Base-by-base conservation (phyloP, 176 grass and related monocot genomes). In the Thalia dealbata region DNA sequence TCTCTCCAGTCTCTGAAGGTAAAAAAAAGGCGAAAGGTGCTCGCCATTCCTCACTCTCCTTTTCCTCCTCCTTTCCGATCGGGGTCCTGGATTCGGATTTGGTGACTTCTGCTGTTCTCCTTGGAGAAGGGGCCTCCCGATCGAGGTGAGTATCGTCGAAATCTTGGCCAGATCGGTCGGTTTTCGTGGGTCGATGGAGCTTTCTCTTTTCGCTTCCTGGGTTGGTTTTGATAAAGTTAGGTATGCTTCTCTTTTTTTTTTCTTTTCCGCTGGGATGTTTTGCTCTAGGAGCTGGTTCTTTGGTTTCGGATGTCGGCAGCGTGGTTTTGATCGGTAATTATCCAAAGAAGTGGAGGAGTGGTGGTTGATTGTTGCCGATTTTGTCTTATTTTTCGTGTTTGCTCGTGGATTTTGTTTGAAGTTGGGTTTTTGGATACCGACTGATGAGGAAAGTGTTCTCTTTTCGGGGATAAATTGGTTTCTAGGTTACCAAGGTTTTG, bases 71-170 rank as follows among this genome's bases (percentile, higher is more conserved):
- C 51, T 18, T 54, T 14, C 10, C 18, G 15, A 18, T 15, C n/a
- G 58, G n/a, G 58, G 22, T 61, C 4, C 58, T 61, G 58, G 22
- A 10, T 61, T 25, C 58, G n/a, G 21, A 21, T 61, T 61, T 24
- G 58, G 58, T 61, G 5, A 10, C 58, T 8, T 4, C 32, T 38
- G 32, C 4, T 38, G 32, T 61, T 61, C 26, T 24, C 22, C 23
- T 13, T 7, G 21, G 51, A 10, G 51, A 15, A 54, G 2, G 2
- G 8, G 24, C 61, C 61, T 63, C 26, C 6, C 24, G 26, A 63
- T 63, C 61, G 61, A 63, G 61, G 61, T 63, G 26, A 27, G 25
- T 63, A 23, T 63, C 61, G 61, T 63, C 61, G 61, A 30, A 63
- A 63, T 63, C 22, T 27, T 13, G 11, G 12, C 26, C 26, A 27